Base-by-base conservation (phyloP, 164 flowering plant genomes). In the Protea cynaroides region DNA sequence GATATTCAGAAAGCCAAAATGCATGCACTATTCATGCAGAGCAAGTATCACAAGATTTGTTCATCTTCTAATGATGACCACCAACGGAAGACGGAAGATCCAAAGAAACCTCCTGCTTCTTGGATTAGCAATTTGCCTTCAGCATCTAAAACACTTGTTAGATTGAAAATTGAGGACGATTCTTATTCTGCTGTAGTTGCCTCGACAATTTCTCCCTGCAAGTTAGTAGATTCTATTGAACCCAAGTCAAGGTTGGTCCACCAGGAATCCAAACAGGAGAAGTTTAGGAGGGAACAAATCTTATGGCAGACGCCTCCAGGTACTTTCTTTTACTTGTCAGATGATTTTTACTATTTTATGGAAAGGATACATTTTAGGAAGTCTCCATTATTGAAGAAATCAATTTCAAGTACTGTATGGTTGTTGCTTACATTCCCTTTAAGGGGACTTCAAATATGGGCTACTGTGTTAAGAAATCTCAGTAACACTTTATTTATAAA, bases 1-100 rank as follows among this genome's bases (percentile, higher is more conserved):
- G 99, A 95, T 72, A 95, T 95, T 53, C 93, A 92, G 64, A 95
- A 95, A 69, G 99, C 99, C 57, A 95, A 95, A 76, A 71, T 87
- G 88, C 94, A 96, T 23, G 97, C 94, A 25, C 76, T 71, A 12
- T 86, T 79, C 76, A 80, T 86, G 97, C 88, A 87, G 75, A 80
- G 76, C 76, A 92, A 92, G 71, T 71, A 86, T 74, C 87, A 86
- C 7, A 89, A 87, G 70, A 66, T 46, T 47, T 77, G 68, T 65
- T 38, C 67, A 37, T 52, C 76, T 54, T 72, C 79, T 55, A 74
- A 67, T 68, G 82, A 63, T 24, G 68, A 34, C 43, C 50, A 40
- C 51, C 69, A 69, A 57, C 56, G 19, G 60, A 83, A 80, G 69
- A 63, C 65, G 51, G 80, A 80, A 65, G 71, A 64, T 67, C 65